Base-by-base conservation (phyloP, 805 yeast species). In the Candida glaebosa region DNA sequence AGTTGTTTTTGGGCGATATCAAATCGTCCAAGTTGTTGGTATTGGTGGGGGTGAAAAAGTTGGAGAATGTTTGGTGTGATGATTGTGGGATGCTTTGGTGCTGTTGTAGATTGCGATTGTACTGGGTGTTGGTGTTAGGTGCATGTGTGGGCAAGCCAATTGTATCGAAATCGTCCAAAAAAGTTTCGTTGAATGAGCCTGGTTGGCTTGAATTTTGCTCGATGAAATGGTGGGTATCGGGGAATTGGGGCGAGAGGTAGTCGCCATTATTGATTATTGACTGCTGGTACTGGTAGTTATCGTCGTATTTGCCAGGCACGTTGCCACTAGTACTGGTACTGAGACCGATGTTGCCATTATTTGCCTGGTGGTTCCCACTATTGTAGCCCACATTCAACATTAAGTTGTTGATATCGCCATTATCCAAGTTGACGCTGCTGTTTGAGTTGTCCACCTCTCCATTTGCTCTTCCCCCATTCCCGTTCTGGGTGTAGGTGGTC, bases 11-110 rank as follows among this genome's bases (percentile, higher is more conserved):
- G 1, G 74, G 74, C 3, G 69, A 65, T 32, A 68, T 59, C 30
- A 68, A 46, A 45, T 61, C 71, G 44, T 69, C 72, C 35, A 69
- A 50, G 46, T 60, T 63, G 18, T 53, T 50, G 40, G 16, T 63
- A 18, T 53, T 50, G 40, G 16, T 52, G 43, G 56, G 49, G 34
- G 49, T 44, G 19, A 33, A 25, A 32, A 45, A 48, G 14, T 48
- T 24, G 31, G 34, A 48, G 36, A 20, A 48, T 9, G 25, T 34
- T 19, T 17, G 26, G 12, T 22, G 10, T n/a, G 24, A 25, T 7
- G 25, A 22, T 26, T 50, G 52, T 3, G 49, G 39, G 14, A 28
- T 10, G 14, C 16, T 28, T 28, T 28, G 31, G 41, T 34, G 19
- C 38, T 40, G n/a, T 33, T 25, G 31, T 38, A 41, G 10, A 39